phyloP scores from a whole-genome alignment of 192 early-diverging fungal species.

The Chytriomyces sp. region DNA sequence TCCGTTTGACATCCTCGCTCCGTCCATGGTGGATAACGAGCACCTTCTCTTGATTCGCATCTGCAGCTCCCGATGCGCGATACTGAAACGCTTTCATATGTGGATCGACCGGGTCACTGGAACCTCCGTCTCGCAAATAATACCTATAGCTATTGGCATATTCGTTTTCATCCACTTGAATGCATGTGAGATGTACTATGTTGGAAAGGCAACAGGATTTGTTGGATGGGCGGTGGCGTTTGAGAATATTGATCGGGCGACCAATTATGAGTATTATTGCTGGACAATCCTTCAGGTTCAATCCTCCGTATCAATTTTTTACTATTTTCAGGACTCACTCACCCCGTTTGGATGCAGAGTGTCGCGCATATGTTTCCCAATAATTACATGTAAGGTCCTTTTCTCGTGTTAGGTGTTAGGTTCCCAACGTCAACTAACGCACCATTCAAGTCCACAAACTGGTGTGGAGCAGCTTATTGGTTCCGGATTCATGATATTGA shows the following conservation, averaged over 20 bases:
- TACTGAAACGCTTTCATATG: not conserved
- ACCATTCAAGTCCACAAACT: not conserved
- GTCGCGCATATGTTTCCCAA: conserved; percentile 36
- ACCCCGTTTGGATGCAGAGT: too few species aligned
- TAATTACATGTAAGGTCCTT: not conserved
- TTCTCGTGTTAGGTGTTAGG: not conserved
- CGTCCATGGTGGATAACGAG: not conserved
- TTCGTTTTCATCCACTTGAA: conserved; percentile 30
- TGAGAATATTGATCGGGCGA: not conserved
- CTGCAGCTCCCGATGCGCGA: not conserved
- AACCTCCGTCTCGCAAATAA: not conserved
- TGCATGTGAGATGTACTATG: conserved; percentile 13
- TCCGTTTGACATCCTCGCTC: conserved; percentile 14
- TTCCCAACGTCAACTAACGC: not conserved
- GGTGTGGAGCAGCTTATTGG: conserved; percentile 15
- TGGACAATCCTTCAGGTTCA: conserved; percentile 24
- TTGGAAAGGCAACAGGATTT: conserved; percentile 1
- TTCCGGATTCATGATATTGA: not conserved
- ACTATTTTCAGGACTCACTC: too few species aligned
- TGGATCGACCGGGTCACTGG: not conserved
- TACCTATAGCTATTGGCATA: not conserved
- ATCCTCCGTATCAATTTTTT: too few species aligned
- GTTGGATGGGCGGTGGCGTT: not conserved
- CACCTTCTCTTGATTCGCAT: not conserved
- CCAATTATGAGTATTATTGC: not conserved